Base-by-base conservation (phyloP, 2,329 filamentous ascomycete genomes). In the Botrytis sinoallii region DNA sequence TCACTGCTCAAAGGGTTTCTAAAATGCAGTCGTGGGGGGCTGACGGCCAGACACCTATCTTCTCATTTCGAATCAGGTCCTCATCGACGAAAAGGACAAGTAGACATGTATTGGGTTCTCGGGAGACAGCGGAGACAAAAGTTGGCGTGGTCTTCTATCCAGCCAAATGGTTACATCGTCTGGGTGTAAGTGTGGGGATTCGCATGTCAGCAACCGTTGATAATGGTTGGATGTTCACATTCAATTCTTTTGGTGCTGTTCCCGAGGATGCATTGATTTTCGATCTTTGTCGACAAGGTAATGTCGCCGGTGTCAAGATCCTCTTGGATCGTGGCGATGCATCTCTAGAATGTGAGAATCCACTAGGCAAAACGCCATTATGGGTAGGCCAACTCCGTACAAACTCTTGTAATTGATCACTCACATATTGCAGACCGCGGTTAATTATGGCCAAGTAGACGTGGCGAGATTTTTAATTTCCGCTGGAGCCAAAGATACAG, bases 221-320 rank as follows among this genome's bases (percentile, higher is more conserved):
- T 18, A 57, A 61, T 18, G 52, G 55, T 8, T 70, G 68, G 68
- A 70, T 42, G 42, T 70, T 61, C 16, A 29, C 42, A 46, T 61
- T 70, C 16, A 32, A 8, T 4, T 48, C 68, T 9, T 70, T 61
- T 35, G 40, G 29, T 20, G 68, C 55, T 10, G 40, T 40, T 48
- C 68, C 68, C 4, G 29, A 70, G 9, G 68, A 70, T 46, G 29
- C 68, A 9, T 44, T 70, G n/a, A 61, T 61, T 4, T 70, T 70
- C 44, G 68, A 70, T n/a, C 55, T 48, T 35, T 70, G 68, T 32
- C 55, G 55, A 59, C 55, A 44, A n/a, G 57, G 57, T 12, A 70
- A 38, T 61, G 55, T 61, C n/a, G 68, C 68, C 25, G 68, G 68
- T n/a, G n/a, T 70, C n/a, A 70, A 61, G 6, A 70, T 70, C 12